Evolutionary conservation across 1,139 yeast genomes (phyloP), one percentile per base, ranked within the genome.

Genomic region (Tardiomyces blankii): DNA sequence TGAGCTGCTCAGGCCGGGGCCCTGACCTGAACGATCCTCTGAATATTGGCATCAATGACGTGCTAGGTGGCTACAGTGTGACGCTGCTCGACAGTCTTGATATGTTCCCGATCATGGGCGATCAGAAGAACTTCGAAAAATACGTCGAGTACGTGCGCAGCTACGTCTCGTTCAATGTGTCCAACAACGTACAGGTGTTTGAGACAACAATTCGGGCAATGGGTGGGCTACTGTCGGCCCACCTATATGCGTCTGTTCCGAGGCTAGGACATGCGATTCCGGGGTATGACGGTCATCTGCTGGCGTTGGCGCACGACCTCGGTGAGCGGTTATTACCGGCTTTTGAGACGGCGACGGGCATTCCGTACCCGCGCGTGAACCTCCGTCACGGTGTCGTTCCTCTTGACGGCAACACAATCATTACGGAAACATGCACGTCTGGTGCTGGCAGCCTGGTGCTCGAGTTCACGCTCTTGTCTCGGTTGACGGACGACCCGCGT

Each of bases 381-480:
- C 62, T 87, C 39, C 66, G 65, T 14, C 55, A 64, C 25, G 89
- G 88, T 0, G 67, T 77, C 0, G 58, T 61, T 2, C 66, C 64
- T 0, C 49, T 68, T 2, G 65, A 53, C 1, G 49, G 68, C 1
- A 46, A 52, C 2, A 59, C 60, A 3, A 48, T 65, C 6, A 53
- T 65, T 48, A 57, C 67, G 18, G 93, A 85, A 51, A 88, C 89
- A 9, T 87, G 95, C 59, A 75, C 88, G 0, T 83, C 96, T 0
- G 96, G 96, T 0, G 91, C 88, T 7, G 82, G 88, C 0, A 80
- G 91, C 1, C 85, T 95, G 3, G 73, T 86, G 47, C 66, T 88
- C 42, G 96, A 88, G 61, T 78, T 88, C 61, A 77, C 89, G 0
- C 63, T 88, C 42, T 66, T 89, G 28, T 83, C 93, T 0, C 67